phyloP scores from a whole-genome alignment of 371 early-diverging fungal species.

The Massospora cicadina region DNA sequence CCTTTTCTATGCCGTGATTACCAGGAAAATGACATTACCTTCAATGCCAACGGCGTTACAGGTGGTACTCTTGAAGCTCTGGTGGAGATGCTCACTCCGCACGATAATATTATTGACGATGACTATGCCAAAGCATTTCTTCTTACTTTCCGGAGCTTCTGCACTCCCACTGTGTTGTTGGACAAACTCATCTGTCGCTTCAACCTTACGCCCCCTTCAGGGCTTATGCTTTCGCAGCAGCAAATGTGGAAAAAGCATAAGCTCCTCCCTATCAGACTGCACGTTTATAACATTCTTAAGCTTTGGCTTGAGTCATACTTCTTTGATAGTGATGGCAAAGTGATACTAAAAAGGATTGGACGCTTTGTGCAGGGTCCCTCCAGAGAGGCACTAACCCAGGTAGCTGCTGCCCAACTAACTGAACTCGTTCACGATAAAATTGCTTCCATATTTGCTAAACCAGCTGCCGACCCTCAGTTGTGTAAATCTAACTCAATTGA shows the following conservation, averaged over 20 bases:
- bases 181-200: conserved; percentile 45
- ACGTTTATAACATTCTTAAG: conserved; percentile 29
- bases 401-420: not conserved
- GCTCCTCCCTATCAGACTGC: conserved; percentile 23
- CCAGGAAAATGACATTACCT: conserved; percentile 47
- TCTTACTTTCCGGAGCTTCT: conserved; percentile 73
- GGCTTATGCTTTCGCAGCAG: conserved; percentile 36
- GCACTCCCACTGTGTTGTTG: conserved; percentile 46
- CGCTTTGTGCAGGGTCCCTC: conserved; percentile 16
- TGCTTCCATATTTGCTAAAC: not conserved
- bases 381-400: not conserved
- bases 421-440: not conserved
- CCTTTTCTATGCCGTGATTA: conserved; percentile 69
- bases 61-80: conserved; percentile 73
- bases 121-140: conserved; percentile 65
- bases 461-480: not conserved
- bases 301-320: conserved; percentile 31
- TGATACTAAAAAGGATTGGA: conserved; percentile 16
- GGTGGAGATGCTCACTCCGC: conserved; percentile 74
- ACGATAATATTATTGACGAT: conserved; percentile 46
- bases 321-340: conserved; percentile 18
- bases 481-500: conserved; percentile 10
- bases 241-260: conserved; percentile 64
- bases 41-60: conserved; percentile 61
- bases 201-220: conserved; percentile 40